phyloP scores from a whole-genome alignment of 2,329 filamentous ascomycete species.

The Chaetothyriales sp. region DNA sequence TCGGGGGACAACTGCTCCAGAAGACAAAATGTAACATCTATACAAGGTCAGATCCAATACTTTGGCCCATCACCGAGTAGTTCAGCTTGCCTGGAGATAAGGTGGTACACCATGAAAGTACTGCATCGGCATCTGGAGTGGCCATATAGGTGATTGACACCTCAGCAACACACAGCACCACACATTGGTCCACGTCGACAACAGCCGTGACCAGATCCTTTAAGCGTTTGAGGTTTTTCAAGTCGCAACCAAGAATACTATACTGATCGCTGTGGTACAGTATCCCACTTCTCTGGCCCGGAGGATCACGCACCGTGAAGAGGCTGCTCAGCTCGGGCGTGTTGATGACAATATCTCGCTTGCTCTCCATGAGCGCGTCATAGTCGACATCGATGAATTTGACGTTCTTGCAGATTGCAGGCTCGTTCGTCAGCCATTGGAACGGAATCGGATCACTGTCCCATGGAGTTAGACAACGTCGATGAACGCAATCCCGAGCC shows the following conservation, averaged over 20 bases:
- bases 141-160: conserved; percentile 89
- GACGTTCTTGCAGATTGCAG: conserved; percentile 25
- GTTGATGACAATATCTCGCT: conserved; percentile 15
- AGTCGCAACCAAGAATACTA: conserved; percentile 15
- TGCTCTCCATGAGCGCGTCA: conserved; percentile 16
- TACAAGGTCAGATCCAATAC: conserved; percentile 1
- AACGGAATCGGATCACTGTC: conserved; percentile 76
- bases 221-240: conserved; percentile 51
- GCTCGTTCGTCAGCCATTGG: conserved; percentile 58
- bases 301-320: conserved; percentile 6
- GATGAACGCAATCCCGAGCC: neutral
- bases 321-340: conserved; percentile 14
- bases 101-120: conserved; percentile 63
- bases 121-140: conserved; percentile 50
- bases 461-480: conserved; percentile 1
- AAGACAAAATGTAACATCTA: conserved; percentile 61
- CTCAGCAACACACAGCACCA: conserved; percentile 70
- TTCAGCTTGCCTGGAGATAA: conserved; percentile 46
- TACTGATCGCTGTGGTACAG: conserved; percentile 15
- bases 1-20: conserved; percentile 76
- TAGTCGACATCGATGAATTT: conserved; percentile 18
- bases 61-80: conserved; percentile 4
- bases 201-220: conserved; percentile 43
- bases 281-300: conserved; percentile 3
- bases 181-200: conserved; percentile 42